Conservation (phyloP, 2,329 filamentous ascomycete species). For the Hymenoscyphus repandus region DNA sequence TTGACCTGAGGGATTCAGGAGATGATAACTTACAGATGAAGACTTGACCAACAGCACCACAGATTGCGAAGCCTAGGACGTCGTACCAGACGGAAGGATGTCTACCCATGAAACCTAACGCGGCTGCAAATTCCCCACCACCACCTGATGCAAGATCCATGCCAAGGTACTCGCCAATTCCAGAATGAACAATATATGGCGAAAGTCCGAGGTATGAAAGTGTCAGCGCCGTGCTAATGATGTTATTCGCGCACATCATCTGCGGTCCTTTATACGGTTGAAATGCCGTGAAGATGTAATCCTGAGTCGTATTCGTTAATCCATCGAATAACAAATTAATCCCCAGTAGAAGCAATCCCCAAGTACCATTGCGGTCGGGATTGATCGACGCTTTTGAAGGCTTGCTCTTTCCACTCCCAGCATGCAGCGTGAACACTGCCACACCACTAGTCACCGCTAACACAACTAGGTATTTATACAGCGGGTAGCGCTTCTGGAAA, state of each 20-base stretch:
- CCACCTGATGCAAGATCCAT: constrained; percentile 56
- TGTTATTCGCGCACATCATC: constrained; percentile 99
- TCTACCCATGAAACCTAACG: constrained; percentile 71
- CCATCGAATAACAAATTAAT: constrained; percentile 95
- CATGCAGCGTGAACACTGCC: constrained; percentile 88
- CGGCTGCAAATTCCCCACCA: constrained; percentile 73
- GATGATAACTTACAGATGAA: constrained; percentile 69
- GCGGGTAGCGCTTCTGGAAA: constrained; percentile 81
- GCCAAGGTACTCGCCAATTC: constrained; percentile 58
- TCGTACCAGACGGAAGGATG: constrained; percentile 82
- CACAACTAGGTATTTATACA: constrained; percentile 96
- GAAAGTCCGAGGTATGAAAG: constrained; percentile 68
- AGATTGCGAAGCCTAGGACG: constrained; percentile 82
- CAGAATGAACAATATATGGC: constrained; percentile 71
- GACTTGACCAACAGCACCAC: constrained; percentile 88
- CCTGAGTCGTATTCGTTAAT: constrained; percentile 92
- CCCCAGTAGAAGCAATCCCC: constrained; percentile 76
- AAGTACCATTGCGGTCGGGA: constrained; percentile 57
- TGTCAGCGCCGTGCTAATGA: constrained; percentile 78
- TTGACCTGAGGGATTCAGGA: not conserved
- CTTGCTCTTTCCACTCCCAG: constrained; percentile 56
- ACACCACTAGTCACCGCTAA: constrained; percentile 87
- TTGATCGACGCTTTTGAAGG: constrained; percentile 35
- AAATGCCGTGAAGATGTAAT: constrained; percentile 82
- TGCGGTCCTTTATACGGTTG: constrained; percentile 83